Evolutionary conservation across 1,139 yeast species (phyloP).

Genomic region (Pichia cactophila): DNA sequence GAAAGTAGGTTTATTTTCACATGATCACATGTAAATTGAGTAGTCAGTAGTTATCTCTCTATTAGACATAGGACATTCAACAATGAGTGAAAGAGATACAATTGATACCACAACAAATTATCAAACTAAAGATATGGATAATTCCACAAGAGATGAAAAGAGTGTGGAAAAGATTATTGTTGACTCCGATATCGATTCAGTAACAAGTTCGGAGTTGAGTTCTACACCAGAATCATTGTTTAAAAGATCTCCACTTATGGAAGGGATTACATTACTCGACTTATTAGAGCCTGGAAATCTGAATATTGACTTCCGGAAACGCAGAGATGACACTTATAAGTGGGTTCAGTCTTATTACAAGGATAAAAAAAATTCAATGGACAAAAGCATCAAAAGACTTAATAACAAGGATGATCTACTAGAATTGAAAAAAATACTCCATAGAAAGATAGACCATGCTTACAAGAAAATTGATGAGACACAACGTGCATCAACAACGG

Average conservation of each 20-base stretch:
- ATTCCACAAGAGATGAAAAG: neutral
- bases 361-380: constrained; percentile 11
- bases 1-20: too few species aligned
- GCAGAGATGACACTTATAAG: constrained; percentile 15
- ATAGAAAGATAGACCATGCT: constrained; percentile 41
- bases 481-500: constrained; percentile 57
- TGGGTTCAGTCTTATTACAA: constrained; percentile 18
- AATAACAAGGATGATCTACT: constrained; percentile 26
- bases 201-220: neutral
- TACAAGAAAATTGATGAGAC: constrained; percentile 49
- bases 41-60: too few species aligned
- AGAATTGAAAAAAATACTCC: constrained; percentile 26
- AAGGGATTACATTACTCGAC: constrained; percentile 30
- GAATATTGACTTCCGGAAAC: constrained; percentile 27
- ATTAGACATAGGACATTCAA: too few species aligned
- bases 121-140: neutral
- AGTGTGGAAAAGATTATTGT: neutral
- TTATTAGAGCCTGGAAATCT: constrained; percentile 31
- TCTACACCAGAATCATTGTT: neutral
- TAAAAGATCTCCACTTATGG: constrained; percentile 16
- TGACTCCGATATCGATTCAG: neutral
- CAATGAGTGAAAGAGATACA: neutral
- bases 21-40: too few species aligned
- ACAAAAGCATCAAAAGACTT: constrained; percentile 5
- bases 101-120: neutral